Evolutionary conservation across 306 rosid genomes (phyloP).

Genomic region (Ochetophila trinervis): DNA sequence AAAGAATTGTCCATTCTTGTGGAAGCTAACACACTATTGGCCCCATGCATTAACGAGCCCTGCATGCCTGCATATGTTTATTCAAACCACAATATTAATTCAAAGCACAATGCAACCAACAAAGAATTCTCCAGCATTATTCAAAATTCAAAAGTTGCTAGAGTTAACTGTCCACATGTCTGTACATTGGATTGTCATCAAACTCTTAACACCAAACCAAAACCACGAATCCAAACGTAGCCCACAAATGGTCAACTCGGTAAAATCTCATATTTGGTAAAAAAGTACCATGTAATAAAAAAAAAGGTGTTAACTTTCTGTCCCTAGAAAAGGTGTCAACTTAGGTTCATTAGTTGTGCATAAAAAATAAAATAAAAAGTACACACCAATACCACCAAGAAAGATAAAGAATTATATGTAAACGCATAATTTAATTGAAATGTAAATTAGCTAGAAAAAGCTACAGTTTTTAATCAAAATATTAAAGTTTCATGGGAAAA

Average conservation of each 20-base stretch:
- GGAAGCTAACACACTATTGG: constrained; percentile 66
- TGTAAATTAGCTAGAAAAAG: too few relatives aligned
- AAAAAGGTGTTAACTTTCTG: too few relatives aligned
- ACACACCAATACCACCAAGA: background rate
- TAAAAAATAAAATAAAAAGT: too few relatives aligned
- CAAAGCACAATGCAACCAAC: background rate
- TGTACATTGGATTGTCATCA: background rate
- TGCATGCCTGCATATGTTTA: constrained; percentile 68
- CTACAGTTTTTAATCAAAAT: background rate
- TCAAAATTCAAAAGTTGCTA: background rate
- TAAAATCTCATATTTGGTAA: background rate
- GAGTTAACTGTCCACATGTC: background rate
- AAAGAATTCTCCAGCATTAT: background rate
- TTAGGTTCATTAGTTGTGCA: background rate
- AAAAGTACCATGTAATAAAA: background rate
- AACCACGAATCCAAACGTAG: background rate
- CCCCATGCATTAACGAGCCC: constrained; percentile 74
- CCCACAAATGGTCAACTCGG: background rate
- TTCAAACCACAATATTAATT: constrained; percentile 21
- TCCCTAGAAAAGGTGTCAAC: too few relatives aligned
- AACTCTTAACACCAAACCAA: background rate
- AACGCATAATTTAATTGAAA: too few relatives aligned
- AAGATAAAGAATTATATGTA: background rate
- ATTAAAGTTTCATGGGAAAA: background rate
- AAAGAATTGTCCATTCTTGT: constrained; percentile 90